A percentile compares a stretch with the other conserved stretches of the same genome.
These are phyloP conservation scores for Coemansia reversa DNA, from an alignment of 192 early-diverging fungal genomes.

Conservation along the genomic window DNA sequence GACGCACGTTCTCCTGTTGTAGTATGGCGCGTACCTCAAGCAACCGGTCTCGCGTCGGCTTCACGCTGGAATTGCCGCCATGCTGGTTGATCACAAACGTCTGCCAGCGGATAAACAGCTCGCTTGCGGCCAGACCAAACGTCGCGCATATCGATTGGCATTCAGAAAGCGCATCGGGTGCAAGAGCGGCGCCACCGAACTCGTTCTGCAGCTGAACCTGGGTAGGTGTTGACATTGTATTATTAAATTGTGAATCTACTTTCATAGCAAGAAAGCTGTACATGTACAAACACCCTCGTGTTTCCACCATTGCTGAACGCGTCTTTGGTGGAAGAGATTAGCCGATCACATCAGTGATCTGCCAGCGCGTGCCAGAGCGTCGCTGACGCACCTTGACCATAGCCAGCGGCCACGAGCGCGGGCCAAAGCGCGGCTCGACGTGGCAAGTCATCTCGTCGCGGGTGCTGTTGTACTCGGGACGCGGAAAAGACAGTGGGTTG, in stretches of 20 bases:
- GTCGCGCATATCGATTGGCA: slow-evolving; percentile 48
- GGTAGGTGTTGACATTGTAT: slow-evolving; percentile 21
- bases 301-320: slow-evolving; percentile 2
- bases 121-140: slow-evolving; percentile 33
- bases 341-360: slow-evolving; percentile 53
- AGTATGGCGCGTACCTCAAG: slow-evolving; percentile 35
- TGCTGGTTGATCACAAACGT: slow-evolving; percentile 43
- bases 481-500: slow-evolving; percentile 74
- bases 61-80: slow-evolving; percentile 30
- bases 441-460: slow-evolving; percentile 56
- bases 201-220: slow-evolving; percentile 30
- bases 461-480: slow-evolving; percentile 69
- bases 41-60: slow-evolving; percentile 49
- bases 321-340: slow-evolving; percentile 17
- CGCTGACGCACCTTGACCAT: slow-evolving; percentile 65
- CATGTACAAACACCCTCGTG: not conserved
- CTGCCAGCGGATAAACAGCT: slow-evolving; percentile 53
- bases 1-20: slow-evolving; percentile 40
- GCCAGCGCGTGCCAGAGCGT: slow-evolving; percentile 63
- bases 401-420: slow-evolving; percentile 68
- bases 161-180: slow-evolving; percentile 41
- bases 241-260: not conserved
- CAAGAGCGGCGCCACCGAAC: slow-evolving; percentile 37
- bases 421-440: slow-evolving; percentile 70
- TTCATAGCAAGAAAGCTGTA: slow-evolving; percentile 1